Evolutionary conservation across 2,329 filamentous ascomycete genomes (phyloP).

Genomic region (Sporothrix inflata): DNA sequence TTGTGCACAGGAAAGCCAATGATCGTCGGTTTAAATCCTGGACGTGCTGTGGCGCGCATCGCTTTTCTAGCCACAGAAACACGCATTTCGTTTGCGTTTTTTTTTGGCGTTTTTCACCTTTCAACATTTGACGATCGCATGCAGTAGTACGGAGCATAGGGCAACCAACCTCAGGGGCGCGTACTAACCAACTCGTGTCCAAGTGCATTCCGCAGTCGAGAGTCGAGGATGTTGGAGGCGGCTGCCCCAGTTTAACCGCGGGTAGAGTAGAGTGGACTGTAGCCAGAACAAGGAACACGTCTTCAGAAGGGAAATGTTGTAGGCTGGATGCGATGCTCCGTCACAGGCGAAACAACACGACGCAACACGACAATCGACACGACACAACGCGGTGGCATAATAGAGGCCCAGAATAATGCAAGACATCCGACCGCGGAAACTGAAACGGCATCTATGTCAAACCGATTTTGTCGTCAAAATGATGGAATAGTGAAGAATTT

Average conservation of each 20-base stretch:
- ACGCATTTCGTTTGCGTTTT: not conserved
- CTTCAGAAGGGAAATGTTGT: not conserved
- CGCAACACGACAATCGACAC: not conserved
- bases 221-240: not conserved
- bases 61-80: not conserved
- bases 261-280: not conserved
- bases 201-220: not conserved
- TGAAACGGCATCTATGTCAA: not conserved
- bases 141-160: slow-evolving; percentile 3
- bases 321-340: not conserved
- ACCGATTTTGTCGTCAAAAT: too few species aligned
- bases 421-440: not conserved
- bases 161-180: slow-evolving; percentile 3
- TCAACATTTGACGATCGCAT: not conserved
- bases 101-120: not conserved
- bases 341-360: not conserved
- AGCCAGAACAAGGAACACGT: not conserved
- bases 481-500: too few species aligned
- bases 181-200: not conserved
- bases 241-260: not conserved
- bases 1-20: not conserved
- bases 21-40: not conserved
- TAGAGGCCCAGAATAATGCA: not conserved
- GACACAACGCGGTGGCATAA: not conserved
- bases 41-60: not conserved